Evolutionary conservation across 73 alveolate genomes (phyloP).

Genomic region (Halteria grandinella): DNA sequence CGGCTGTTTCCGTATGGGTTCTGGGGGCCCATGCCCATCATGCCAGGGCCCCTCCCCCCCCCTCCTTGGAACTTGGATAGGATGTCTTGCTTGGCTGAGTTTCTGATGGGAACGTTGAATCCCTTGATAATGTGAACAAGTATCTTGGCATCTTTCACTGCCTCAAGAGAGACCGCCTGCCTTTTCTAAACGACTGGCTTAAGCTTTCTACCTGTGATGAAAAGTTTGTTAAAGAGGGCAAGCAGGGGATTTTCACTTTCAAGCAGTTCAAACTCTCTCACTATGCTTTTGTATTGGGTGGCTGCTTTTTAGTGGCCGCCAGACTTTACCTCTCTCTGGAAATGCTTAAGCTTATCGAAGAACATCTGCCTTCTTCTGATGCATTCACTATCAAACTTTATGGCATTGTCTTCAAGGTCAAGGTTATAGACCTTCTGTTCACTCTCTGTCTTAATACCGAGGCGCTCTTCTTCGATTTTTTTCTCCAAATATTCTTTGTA

Average conservation of each 20-base stretch:
- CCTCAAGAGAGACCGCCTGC: slow-evolving; percentile 40
- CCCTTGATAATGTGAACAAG: slow-evolving; percentile 86
- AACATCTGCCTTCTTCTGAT: slow-evolving; percentile 44
- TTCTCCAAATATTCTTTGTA: slow-evolving; percentile 23
- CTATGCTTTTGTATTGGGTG: slow-evolving; percentile 43
- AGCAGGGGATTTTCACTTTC: slow-evolving; percentile 50
- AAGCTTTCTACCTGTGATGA: slow-evolving; percentile 58
- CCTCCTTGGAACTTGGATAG: slow-evolving; percentile 63
- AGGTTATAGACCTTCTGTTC: neutral
- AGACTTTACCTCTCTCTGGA: slow-evolving; percentile 51
- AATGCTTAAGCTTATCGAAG: slow-evolving; percentile 33
- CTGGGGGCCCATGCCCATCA: slow-evolving; percentile 21
- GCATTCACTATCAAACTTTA: slow-evolving; percentile 43
- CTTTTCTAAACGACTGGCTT: slow-evolving; percentile 58
- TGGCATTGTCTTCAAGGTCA: slow-evolving; percentile 20
- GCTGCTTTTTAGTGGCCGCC: slow-evolving; percentile 53
- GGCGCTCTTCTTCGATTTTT: slow-evolving; percentile 35
- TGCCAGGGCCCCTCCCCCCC: slow-evolving; percentile 61
- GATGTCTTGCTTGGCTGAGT: slow-evolving; percentile 63
- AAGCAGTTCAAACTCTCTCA: slow-evolving; percentile 50
- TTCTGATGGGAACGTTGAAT: slow-evolving; percentile 86
- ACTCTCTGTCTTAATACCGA: neutral
- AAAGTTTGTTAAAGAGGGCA: slow-evolving; percentile 51
- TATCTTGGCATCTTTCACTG: slow-evolving; percentile 59
- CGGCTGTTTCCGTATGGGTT: neutral